Evolutionary conservation across 108 stramenopile genomes (phyloP), one percentile per base, ranked within the genome.

Genomic region (Cyclotella kingstonii): DNA sequence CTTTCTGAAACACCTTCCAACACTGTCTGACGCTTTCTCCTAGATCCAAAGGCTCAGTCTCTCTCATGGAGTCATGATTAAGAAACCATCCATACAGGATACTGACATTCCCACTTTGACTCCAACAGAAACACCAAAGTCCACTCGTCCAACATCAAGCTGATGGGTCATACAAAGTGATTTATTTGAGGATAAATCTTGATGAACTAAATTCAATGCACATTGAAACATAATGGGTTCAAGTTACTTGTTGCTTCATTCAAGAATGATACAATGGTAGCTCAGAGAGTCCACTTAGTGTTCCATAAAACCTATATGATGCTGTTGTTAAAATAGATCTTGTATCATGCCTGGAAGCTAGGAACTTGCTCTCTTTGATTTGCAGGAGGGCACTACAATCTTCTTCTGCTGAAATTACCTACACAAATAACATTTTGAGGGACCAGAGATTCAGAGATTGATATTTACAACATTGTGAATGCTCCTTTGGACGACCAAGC

Each of bases 391-490:
- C 36, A 27, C 34, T 71, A 12, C 70, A 71, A 51, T 34, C 61
- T 45, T 26, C 29, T 9, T 51, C 62, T 27, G 70, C 64, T 27
- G 62, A 71, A 58, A 63, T 71, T 9, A 71, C 63, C 1, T 71
- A 64, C 61, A 65, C 70, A 71, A 65, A 27, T 28, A 17, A 63
- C 59, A 27, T 54, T 21, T 11, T 71, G 64, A 19, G 26, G 67
- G 50, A 60, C 50, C 3, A 29, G 27, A 52, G 67, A 68, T 49
- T 56, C 67, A 1, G 22, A 57, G 5, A 28, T 58, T 0, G 54
- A 56, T 23, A 53, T 48, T 15, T 48, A 59, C 7, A 25, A 50
- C 12, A 60, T 60, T 34, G 42, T 49, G 5, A 50, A 42, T 17
- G 33, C 58, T 33, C 67, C 67, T 15, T 33, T 68, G 8, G 56